These are phyloP conservation scores for Psidium guajava DNA, from an alignment of 345 rosid genomes.

Conservation along the genomic window DNA sequence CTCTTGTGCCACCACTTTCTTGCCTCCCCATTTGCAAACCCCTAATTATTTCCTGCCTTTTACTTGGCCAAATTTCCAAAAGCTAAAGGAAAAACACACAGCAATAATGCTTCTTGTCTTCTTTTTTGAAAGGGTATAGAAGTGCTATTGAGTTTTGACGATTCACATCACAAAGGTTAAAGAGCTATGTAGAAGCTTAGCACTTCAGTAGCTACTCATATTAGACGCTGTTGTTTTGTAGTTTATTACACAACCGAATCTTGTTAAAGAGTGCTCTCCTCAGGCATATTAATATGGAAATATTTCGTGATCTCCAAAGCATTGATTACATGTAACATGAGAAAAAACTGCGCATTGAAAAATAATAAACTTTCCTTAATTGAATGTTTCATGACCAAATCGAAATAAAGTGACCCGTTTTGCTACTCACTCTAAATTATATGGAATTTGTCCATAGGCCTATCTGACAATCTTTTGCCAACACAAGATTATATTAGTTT, in stretches of 20 bases:
- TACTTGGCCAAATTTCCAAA: not conserved
- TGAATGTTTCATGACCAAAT: not conserved
- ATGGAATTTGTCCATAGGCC: not conserved
- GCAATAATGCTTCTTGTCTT: not conserved
- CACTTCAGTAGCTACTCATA: not conserved
- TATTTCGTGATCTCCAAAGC: not conserved
- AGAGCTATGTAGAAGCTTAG: not conserved
- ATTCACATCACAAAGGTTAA: not conserved
- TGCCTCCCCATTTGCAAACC: not conserved
- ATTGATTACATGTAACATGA: not conserved
- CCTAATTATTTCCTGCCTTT: not conserved
- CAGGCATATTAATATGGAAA: not conserved
- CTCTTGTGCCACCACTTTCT: not conserved
- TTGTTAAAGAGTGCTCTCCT: not conserved
- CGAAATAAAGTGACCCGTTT: not conserved
- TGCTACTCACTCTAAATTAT: not conserved
- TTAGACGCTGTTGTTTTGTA: not conserved
- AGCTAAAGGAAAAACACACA: not conserved
- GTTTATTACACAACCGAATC: not conserved
- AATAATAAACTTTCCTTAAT: not conserved
- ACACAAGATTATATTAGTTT: not conserved
- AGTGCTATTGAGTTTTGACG: not conserved
- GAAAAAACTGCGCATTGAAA: not conserved
- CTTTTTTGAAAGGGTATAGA: not conserved
- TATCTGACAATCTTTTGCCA: not conserved